A percentile compares a stretch with the other conserved stretches of the same genome.
Conservation (phyloP, 352 stramenopile genomes). For the Pythium aristosporum region DNA sequence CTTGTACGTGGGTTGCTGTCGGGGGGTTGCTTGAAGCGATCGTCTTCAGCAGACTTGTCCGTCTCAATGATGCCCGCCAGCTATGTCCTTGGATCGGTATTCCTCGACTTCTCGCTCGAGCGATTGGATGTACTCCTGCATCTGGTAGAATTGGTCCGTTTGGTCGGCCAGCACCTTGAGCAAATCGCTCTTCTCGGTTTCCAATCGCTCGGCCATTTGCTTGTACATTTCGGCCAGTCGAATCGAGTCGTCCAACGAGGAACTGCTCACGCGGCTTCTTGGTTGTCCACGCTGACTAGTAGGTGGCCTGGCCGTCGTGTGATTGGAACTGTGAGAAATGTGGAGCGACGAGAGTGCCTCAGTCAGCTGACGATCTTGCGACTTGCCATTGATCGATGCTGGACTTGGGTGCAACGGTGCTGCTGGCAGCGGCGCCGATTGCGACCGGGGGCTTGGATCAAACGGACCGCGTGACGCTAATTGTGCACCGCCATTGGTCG, state of each 20-base stretch:
- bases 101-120: slow-evolving; percentile 58
- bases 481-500: not conserved
- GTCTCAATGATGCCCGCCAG: slow-evolving; percentile 17
- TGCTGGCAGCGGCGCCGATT: not conserved
- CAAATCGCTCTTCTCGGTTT: slow-evolving; percentile 74
- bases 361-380: not conserved
- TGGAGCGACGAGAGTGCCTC: slow-evolving; percentile 6
- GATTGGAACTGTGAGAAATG: not conserved
- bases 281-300: not conserved
- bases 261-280: slow-evolving; percentile 1
- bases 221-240: slow-evolving; percentile 85
- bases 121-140: slow-evolving; percentile 77
- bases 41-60: not conserved
- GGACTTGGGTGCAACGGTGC: not conserved
- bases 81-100: slow-evolving; percentile 27
- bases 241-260: slow-evolving; percentile 46
- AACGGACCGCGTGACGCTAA: not conserved
- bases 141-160: slow-evolving; percentile 67
- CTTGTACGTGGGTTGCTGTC: not conserved
- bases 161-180: slow-evolving; percentile 67
- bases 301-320: not conserved
- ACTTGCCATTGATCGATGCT: not conserved
- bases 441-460: not conserved
- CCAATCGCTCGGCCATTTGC: slow-evolving; percentile 71
- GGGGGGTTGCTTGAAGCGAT: too few relatives aligned